phyloP scores from a whole-genome alignment of 805 yeast species.

The Lachancea meyersii region DNA sequence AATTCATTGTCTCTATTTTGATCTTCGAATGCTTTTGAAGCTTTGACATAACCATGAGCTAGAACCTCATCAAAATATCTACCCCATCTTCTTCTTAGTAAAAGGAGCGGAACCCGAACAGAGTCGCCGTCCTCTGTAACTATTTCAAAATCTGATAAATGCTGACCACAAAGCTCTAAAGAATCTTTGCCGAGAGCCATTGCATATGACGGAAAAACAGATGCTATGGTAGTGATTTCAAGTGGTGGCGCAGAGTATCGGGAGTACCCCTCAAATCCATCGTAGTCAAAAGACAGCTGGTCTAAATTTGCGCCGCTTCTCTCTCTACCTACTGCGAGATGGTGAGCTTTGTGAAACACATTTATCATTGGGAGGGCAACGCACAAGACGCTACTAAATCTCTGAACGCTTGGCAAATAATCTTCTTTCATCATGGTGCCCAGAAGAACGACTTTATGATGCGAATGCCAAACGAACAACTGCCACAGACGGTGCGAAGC shows the following conservation, averaged over 20 bases:
- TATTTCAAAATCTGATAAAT: slow-evolving; percentile 65
- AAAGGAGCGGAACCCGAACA: slow-evolving; percentile 53
- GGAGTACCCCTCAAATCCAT: slow-evolving; percentile 59
- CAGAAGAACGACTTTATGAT: slow-evolving; percentile 59
- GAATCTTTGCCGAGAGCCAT: slow-evolving; percentile 73
- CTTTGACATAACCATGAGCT: slow-evolving; percentile 58
- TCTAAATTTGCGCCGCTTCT: slow-evolving; percentile 4
- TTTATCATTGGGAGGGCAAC: slow-evolving; percentile 53
- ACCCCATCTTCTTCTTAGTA: slow-evolving; percentile 75
- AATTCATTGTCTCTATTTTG: slow-evolving; percentile 7
- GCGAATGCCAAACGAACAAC: slow-evolving; percentile 70
- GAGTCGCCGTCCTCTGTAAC: slow-evolving; percentile 64
- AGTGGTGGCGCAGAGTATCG: slow-evolving; percentile 69
- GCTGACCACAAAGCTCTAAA: slow-evolving; percentile 56
- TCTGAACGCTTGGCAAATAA: slow-evolving; percentile 37
- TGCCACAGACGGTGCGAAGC: slow-evolving; percentile 59
- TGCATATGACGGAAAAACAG: slow-evolving; percentile 72
- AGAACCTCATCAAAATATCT: slow-evolving; percentile 55
- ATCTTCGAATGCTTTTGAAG: slow-evolving; percentile 29
- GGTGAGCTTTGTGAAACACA: slow-evolving; percentile 21
- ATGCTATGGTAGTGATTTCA: slow-evolving; percentile 56
- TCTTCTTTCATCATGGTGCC: slow-evolving; percentile 38
- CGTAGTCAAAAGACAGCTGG: slow-evolving; percentile 4
- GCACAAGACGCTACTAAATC: slow-evolving; percentile 40
- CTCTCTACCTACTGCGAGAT: not conserved